A percentile compares a stretch with the other conserved stretches of the same genome.
phyloP scores from a whole-genome alignment of 2,329 filamentous ascomycete species.

The Diaporthe citriasiana region DNA sequence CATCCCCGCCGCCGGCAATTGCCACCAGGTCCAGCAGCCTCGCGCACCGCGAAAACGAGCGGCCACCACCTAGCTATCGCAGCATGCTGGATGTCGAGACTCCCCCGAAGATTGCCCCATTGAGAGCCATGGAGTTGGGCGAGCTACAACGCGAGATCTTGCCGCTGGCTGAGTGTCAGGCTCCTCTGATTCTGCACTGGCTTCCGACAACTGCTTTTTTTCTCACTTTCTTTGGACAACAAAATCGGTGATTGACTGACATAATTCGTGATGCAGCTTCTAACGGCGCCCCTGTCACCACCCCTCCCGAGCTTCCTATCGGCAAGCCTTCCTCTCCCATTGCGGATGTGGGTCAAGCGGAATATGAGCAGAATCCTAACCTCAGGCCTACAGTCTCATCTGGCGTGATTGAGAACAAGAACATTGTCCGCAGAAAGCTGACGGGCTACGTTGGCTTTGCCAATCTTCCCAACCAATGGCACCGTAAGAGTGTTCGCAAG shows the following conservation, averaged over 20 bases:
- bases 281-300: constrained; percentile 58
- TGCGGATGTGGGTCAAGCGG: constrained; percentile 48
- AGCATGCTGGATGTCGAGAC: constrained; percentile 69
- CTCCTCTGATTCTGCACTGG: constrained; percentile 47
- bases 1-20: constrained; percentile 47
- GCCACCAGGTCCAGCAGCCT: constrained; percentile 54
- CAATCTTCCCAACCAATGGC: constrained; percentile 99
- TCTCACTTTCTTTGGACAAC: not conserved
- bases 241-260: constrained; percentile 44
- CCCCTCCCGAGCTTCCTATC: constrained; percentile 54
- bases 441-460: constrained; percentile 99
- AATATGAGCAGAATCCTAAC: constrained; percentile 56
- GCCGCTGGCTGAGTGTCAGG: constrained; percentile 53
- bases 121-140: constrained; percentile 61
- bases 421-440: constrained; percentile 98
- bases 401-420: constrained; percentile 80
- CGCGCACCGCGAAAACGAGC: constrained; percentile 52
- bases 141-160: constrained; percentile 58
- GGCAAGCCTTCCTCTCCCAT: constrained; percentile 54
- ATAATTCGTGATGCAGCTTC: constrained; percentile 53
- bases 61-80: constrained; percentile 56
- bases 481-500: constrained; percentile 99
- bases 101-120: constrained; percentile 60
- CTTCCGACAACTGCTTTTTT: constrained; percentile 23
- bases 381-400: constrained; percentile 53